Percentiles rank a stretch among this genome's conserved stretches.
These are phyloP conservation scores for Linnemannia zychae DNA, from an alignment of 192 early-diverging fungal species.

Conservation along the genomic window DNA sequence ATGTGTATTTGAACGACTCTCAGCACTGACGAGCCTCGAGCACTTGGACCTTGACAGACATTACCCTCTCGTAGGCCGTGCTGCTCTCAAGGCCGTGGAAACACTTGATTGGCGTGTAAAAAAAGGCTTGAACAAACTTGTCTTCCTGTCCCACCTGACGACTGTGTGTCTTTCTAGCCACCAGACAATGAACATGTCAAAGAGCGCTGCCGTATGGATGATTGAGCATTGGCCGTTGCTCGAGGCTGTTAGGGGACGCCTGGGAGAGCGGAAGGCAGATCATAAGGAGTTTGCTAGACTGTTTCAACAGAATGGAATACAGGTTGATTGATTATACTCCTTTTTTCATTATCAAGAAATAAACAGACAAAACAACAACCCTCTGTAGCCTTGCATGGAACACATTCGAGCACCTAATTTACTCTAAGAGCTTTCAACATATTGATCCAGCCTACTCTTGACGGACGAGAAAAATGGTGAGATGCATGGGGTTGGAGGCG, in stretches of 20 bases:
- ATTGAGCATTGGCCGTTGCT: constrained; percentile 1
- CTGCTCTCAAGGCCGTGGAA: not conserved
- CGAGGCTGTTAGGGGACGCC: not conserved
- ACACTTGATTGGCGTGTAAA: constrained; percentile 5
- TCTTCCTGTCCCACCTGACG: not conserved
- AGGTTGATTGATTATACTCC: not conserved
- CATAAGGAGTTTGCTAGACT: constrained; percentile 11
- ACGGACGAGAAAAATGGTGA: no score
- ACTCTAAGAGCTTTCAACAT: no score
- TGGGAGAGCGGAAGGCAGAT: not conserved
- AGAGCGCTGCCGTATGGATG: constrained; percentile 17
- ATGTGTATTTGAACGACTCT: constrained; percentile 9
- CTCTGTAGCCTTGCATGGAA: no score
- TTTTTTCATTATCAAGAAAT: not conserved
- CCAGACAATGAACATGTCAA: constrained; percentile 14
- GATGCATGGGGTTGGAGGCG: no score
- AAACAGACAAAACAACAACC: not conserved
- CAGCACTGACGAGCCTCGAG: not conserved
- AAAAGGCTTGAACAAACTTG: not conserved
- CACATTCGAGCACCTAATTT: no score
- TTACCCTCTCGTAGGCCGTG: not conserved
- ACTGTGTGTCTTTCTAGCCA: not conserved
- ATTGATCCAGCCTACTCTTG: no score
- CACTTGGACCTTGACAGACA: not conserved
- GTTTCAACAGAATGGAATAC: not conserved